Evolutionary conservation across 371 early-diverging fungal species (phyloP).

Genomic region (Circinella umbellata): DNA sequence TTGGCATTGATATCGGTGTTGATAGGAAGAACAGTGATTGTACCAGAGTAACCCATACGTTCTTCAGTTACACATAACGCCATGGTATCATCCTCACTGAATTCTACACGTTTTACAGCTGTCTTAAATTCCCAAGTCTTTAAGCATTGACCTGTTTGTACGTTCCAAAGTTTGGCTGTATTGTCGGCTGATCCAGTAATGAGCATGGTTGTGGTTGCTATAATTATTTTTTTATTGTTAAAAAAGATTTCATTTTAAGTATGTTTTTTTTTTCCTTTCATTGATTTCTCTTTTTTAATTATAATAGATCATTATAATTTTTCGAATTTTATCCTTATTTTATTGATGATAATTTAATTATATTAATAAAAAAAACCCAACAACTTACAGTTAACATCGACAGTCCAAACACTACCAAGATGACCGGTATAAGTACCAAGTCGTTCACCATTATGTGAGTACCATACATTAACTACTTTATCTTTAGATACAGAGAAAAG

Average conservation of each 20-base stretch:
- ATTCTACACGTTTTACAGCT: constrained; percentile 93
- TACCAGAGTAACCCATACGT: constrained; percentile 92
- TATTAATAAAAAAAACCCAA: background rate
- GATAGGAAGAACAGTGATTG: constrained; percentile 82
- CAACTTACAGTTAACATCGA: constrained; percentile 86
- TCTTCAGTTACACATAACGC: constrained; percentile 95
- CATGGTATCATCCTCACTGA: constrained; percentile 86
- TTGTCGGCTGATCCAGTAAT: constrained; percentile 97
- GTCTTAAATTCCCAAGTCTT: constrained; percentile 90
- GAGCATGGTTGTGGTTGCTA: constrained; percentile 72
- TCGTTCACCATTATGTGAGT: constrained; percentile 97
- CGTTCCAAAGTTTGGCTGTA: constrained; percentile 94
- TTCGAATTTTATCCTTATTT: too few relatives aligned
- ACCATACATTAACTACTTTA: constrained; percentile 93
- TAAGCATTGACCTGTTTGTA: constrained; percentile 89
- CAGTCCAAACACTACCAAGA: constrained; percentile 94
- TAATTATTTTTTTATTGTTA: background rate
- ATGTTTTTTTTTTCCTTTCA: background rate
- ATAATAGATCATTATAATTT: too few relatives aligned
- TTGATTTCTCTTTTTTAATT: too few relatives aligned
- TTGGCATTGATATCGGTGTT: constrained; percentile 58
- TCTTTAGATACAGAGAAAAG: constrained; percentile 98
- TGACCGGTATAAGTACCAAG: constrained; percentile 97
- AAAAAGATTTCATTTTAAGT: background rate
- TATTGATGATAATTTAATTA: too few relatives aligned